Conservation (phyloP, 2,329 filamentous ascomycete genomes). For the Beauveria pseudobassiana region DNA sequence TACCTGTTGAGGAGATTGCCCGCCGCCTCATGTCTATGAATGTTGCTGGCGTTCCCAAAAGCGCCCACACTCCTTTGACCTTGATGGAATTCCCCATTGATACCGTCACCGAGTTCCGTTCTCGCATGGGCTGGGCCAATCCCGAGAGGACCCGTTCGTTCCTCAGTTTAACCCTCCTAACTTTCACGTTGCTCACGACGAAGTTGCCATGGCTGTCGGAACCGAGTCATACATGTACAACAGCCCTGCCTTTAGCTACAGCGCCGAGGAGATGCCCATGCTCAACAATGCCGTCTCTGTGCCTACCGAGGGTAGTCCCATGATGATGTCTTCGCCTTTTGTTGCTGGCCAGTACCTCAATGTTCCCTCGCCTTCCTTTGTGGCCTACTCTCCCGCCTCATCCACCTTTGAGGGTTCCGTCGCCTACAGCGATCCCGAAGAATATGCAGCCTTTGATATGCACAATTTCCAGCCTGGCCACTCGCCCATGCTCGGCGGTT, state of each 20-base stretch:
- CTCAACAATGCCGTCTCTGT: constrained; percentile 42
- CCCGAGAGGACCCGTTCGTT: constrained; percentile 53
- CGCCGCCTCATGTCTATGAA: constrained; percentile 65
- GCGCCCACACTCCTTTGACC: constrained; percentile 52
- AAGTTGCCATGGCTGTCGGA: constrained; percentile 33
- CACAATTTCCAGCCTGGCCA: constrained; percentile 34
- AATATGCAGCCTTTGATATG: constrained; percentile 44
- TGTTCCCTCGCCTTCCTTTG: constrained; percentile 55
- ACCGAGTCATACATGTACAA: constrained; percentile 44
- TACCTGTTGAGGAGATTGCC: constrained; percentile 80
- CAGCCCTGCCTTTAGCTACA: constrained; percentile 56
- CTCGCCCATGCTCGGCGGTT: constrained; percentile 39
- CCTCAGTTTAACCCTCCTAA: constrained; percentile 50
- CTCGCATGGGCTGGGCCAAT: constrained; percentile 59
- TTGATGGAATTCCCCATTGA: constrained; percentile 69
- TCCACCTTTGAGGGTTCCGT: constrained; percentile 57
- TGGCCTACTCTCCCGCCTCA: constrained; percentile 54
- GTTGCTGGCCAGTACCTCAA: constrained; percentile 50
- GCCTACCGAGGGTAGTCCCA: constrained; percentile 44
- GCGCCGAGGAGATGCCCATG: constrained; percentile 53
- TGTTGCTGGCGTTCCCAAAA: constrained; percentile 47
- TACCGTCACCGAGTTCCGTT: constrained; percentile 60
- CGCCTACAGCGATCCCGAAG: constrained; percentile 55
- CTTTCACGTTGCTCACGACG: constrained; percentile 40
- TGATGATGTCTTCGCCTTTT: constrained; percentile 50